Percentiles rank a stretch among this genome's conserved stretches.
Conservation (phyloP, 371 early-diverging fungal genomes). For the Rhizopus arrhizus region DNA sequence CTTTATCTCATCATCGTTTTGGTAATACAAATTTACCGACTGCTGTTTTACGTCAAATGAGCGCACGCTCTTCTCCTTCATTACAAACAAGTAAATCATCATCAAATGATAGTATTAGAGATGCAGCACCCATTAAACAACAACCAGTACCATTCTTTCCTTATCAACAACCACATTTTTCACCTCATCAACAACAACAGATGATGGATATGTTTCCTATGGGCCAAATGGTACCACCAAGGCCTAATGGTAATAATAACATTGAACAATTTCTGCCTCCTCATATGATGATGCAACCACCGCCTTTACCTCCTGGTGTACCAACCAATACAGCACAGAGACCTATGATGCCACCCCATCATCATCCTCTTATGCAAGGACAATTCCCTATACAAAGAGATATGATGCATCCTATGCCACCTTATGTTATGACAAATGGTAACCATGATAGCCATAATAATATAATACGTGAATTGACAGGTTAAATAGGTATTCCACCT, state of each 20-base stretch:
- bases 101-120: not conserved
- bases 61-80: constrained; percentile 54
- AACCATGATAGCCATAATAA: not conserved
- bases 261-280: constrained; percentile 34
- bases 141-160: constrained; percentile 1
- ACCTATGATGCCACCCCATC: constrained; percentile 38
- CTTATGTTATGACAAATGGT: constrained; percentile 44
- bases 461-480: not conserved
- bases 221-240: constrained; percentile 10
- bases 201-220: constrained; percentile 28
- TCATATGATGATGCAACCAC: constrained; percentile 30
- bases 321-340: constrained; percentile 15
- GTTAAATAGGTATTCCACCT: constrained; percentile 32
- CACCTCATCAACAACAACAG: constrained; percentile 16
- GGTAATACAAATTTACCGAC: constrained; percentile 65
- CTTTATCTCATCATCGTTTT: constrained; percentile 42
- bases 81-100: constrained; percentile 28
- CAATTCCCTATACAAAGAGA: constrained; percentile 30
- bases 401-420: constrained; percentile 36
- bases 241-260: constrained; percentile 8
- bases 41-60: constrained; percentile 68
- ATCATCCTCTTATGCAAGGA: constrained; percentile 24
- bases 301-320: constrained; percentile 16
- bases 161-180: constrained; percentile 17
- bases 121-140: constrained; percentile 8